phyloP scores from a whole-genome alignment of 306 rosid species.

The Lablab purpureus region DNA sequence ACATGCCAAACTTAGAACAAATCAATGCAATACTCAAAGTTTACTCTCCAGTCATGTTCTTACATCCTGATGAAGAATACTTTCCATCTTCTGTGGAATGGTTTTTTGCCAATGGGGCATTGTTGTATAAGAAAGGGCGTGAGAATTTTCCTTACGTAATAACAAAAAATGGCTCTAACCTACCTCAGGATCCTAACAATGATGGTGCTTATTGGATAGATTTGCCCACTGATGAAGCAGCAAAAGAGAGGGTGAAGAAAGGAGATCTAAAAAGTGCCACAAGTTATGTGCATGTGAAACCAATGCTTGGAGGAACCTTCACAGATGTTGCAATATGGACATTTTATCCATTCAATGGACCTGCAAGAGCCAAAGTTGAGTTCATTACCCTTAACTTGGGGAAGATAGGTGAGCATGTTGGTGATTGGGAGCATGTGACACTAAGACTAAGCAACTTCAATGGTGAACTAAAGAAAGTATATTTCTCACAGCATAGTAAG shows the following conservation, averaged over 20 bases:
- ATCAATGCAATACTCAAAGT: slow-evolving; percentile 56
- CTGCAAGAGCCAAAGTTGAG: slow-evolving; percentile 67
- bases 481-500: slow-evolving; percentile 67
- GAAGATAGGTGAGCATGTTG: slow-evolving; percentile 76
- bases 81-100: slow-evolving; percentile 73
- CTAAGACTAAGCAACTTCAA: slow-evolving; percentile 79
- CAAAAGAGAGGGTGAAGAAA: slow-evolving; percentile 62
- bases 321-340: slow-evolving; percentile 79
- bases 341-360: slow-evolving; percentile 86
- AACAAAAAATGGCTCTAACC: slow-evolving; percentile 62
- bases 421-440: slow-evolving; percentile 91
- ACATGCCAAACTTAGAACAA: slow-evolving; percentile 69
- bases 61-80: slow-evolving; percentile 70
- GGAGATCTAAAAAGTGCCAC: slow-evolving; percentile 60
- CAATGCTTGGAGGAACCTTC: slow-evolving; percentile 77
- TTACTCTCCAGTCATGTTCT: slow-evolving; percentile 66
- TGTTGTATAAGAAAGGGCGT: slow-evolving; percentile 57
- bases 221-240: slow-evolving; percentile 56
- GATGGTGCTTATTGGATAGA: slow-evolving; percentile 82
- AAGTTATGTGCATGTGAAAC: slow-evolving; percentile 67
- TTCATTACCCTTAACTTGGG: slow-evolving; percentile 57
- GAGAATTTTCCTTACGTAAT: slow-evolving; percentile 59
- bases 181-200: slow-evolving; percentile 71
- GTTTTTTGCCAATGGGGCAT: slow-evolving; percentile 74
- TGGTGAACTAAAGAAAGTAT: slow-evolving; percentile 62